Evolutionary conservation across 177 flowering plant species (phyloP).

Genomic region (Vitis hybrid): DNA sequence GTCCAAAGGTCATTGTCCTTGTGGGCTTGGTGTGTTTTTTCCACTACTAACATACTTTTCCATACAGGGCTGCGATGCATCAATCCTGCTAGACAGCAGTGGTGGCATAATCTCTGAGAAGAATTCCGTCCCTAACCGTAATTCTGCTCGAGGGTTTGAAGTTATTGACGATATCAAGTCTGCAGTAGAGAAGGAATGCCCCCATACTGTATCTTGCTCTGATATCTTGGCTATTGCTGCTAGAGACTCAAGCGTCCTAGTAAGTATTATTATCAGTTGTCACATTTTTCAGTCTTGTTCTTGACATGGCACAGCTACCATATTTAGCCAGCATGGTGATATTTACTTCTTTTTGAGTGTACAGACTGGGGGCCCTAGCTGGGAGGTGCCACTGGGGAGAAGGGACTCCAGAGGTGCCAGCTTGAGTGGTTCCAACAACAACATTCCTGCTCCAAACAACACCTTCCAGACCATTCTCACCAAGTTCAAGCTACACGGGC

Average conservation of each 20-base stretch:
- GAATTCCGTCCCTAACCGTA: conserved; percentile 63
- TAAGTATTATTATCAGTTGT: conserved; percentile 18
- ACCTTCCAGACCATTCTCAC: conserved; percentile 85
- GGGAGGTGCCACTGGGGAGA: conserved; percentile 94
- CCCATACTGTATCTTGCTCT: conserved; percentile 84
- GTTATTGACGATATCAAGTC: conserved; percentile 81
- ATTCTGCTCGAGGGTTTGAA: conserved; percentile 83
- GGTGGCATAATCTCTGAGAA: conserved; percentile 74
- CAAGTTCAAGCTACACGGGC: conserved; percentile 69
- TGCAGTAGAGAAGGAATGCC: conserved; percentile 82
- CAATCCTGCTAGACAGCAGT: conserved; percentile 68
- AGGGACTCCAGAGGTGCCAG: conserved; percentile 87
- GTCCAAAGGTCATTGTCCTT: too few species aligned
- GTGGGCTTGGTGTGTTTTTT: too few species aligned
- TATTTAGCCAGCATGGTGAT: not conserved
- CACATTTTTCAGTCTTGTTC: not conserved
- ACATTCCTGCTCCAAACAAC: conserved; percentile 96
- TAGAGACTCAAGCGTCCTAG: conserved; percentile 87
- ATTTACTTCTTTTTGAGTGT: not conserved
- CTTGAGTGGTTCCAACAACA: conserved; percentile 83
- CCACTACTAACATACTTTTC: not conserved
- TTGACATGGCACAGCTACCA: not conserved
- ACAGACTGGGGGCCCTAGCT: conserved; percentile 81
- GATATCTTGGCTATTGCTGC: conserved; percentile 85
- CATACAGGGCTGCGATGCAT: conserved; percentile 87